Base-by-base conservation (phyloP, 2,329 filamentous ascomycete species). In the Cylindrodendrum hubeiense region DNA sequence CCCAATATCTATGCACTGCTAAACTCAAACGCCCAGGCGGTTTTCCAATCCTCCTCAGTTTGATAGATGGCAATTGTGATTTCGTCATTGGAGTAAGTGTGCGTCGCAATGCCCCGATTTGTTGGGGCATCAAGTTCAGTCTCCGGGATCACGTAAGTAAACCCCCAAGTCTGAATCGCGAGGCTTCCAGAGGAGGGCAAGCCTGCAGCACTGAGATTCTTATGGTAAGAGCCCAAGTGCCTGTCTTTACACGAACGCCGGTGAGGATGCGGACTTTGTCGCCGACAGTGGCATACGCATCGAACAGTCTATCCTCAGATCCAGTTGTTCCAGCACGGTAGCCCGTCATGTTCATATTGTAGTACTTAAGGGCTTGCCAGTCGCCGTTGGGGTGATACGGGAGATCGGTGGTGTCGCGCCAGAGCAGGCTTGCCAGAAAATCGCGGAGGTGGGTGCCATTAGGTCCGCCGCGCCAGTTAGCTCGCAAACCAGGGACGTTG, bases 301-400 rank as follows among this genome's bases (percentile, higher is more conserved):
- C 50, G 24, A 52, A 52, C 33, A 39, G 2, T 33, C 50, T 24
- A 17, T 52, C 50, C 30, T 52, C 50, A 15, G 50, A 52, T 15
- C 50, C 50, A 10, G 30, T 37, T 39, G 50, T 22, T 12, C 24
- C n/a, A 9, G 17, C 21, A 15, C 50, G 50, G 10, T 52, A 24
- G 2, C 50, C 50, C 8, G 50, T 52, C 50, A 52, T 52, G 21
- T 52, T 52, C 19, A 12, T 52, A 13, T 39, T 52, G 50, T 52
- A 52, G 33, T 52, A 52, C 21, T 52, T 52, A 10, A 52, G 33
- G 21, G 50, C 50, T 8, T 52, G 50, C 50, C 50, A 52, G n/a
- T 52, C 50, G 13, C 50, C 50, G 33, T 52, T 52, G 10, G 50
- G 30, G 24, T 52, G 50, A 24, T 52, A 52, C 5, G 50, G 50